phyloP scores from a whole-genome alignment of 2,329 filamentous ascomycete genomes.

The Xylaria sp. region DNA sequence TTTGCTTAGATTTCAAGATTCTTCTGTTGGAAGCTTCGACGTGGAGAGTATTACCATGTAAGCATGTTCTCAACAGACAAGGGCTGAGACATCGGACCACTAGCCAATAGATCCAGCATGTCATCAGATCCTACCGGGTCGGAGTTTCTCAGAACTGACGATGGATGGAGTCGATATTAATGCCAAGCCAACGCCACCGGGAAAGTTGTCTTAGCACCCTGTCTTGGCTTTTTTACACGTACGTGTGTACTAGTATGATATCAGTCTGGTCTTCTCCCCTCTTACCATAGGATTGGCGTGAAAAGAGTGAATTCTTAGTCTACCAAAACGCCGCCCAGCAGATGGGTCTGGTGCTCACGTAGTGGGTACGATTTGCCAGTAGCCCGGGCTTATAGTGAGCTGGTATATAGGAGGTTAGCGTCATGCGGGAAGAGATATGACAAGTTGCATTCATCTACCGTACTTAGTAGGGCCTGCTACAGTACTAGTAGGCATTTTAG shows the following conservation, averaged over 20 bases:
- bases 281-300: too few species aligned
- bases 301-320: too few species aligned
- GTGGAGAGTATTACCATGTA: background rate
- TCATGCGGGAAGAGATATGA: background rate
- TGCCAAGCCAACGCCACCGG: background rate
- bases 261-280: too few species aligned
- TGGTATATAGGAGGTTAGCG: background rate
- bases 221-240: background rate
- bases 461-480: too few species aligned
- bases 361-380: too few species aligned
- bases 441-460: background rate
- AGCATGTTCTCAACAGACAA: background rate
- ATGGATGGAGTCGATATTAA: slow-evolving; percentile 7
- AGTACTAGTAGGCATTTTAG: background rate
- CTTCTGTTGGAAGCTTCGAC: too few species aligned
- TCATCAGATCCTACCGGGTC: background rate
- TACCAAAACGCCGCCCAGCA: too few species aligned
- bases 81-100: slow-evolving; percentile 4
- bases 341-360: too few species aligned
- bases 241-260: background rate
- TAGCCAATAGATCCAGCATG: background rate
- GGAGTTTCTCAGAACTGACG: slow-evolving; percentile 14
- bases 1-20: too few species aligned
- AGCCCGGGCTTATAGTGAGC: background rate
- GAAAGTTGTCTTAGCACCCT: background rate